These are phyloP conservation scores for Trichoderma pleuroti DNA, from an alignment of 2,329 filamentous ascomycete genomes.

Conservation along the genomic window DNA sequence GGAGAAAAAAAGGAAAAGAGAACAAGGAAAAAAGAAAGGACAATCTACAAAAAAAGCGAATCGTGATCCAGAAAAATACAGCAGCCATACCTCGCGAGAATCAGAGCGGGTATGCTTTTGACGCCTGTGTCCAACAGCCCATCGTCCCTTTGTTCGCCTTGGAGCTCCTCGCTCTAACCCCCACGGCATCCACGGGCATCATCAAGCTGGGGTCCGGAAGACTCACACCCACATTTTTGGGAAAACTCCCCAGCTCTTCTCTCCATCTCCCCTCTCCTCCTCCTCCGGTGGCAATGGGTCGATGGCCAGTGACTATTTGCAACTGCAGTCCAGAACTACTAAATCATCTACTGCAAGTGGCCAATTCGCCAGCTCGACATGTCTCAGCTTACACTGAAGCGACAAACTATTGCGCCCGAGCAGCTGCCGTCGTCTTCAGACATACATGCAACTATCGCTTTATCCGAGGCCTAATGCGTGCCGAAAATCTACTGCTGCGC, in stretches of 20 bases:
- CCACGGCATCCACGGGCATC: not conserved
- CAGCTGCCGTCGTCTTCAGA: conserved; percentile 2
- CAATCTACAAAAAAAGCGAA: not conserved
- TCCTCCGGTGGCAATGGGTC: not conserved
- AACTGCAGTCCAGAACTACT: not conserved
- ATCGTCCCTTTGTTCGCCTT: not conserved
- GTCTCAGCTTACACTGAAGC: not conserved
- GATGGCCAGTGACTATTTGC: not conserved
- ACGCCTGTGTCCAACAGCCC: not conserved
- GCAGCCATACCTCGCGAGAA: not conserved
- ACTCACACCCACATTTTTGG: not conserved
- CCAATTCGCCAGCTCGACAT: not conserved
- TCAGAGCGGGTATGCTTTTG: not conserved
- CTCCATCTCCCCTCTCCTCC: not conserved
- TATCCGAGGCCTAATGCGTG: not conserved
- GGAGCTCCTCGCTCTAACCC: not conserved
- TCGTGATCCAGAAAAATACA: not conserved
- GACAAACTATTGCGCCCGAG: not conserved
- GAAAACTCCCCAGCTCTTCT: not conserved
- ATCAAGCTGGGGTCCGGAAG: not conserved
- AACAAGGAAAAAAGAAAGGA: not conserved
- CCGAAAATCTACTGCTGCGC: not conserved
- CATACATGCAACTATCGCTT: conserved; percentile 9
- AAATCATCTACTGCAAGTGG: not conserved
- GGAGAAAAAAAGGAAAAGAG: not conserved